Base-by-base conservation (phyloP, 2,329 filamentous ascomycete species). In the Nannizziopsis barbatae region DNA sequence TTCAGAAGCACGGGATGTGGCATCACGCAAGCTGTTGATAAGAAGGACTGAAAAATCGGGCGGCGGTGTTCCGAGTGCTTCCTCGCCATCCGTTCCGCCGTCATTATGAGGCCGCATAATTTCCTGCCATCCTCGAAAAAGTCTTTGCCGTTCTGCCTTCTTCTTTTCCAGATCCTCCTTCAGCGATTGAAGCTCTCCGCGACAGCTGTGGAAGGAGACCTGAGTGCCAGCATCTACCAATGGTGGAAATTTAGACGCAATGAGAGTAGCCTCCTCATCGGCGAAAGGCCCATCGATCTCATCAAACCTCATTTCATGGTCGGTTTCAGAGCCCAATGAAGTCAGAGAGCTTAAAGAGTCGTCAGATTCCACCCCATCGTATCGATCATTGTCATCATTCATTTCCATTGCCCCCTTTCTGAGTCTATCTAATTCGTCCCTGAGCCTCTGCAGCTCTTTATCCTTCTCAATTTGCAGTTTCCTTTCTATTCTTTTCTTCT, bases 111-210 rank as follows among this genome's bases (percentile, higher is more conserved):
- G 53, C 11, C 53, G 51, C 22, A 55, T 52, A 18, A 66, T 45
- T 56, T 60, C 53, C 18, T 63, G 65, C 55, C 66, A 69, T 22
- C 65, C 64, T 14, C 64, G 57, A 46, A 71, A 71, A 2, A 72
- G 50, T 7, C 58, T 57, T 6, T 53, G 56, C 50, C 70, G 71
- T 42, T 68, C 68, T 43, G 62, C 60, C 39, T 60, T 64, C 1
- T 63, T 65, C 9, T 60, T 55, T 46, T 67, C 62, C n/a, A 71
- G 53, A 31, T 71, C 66, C 11, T 60, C 55, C 1, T 57, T 57
- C 39, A 71, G 58, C 15, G 53, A 42, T 10, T 45, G 42, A 12
- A 52, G 31, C 30, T 50, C 46, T 7, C 30, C 44, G 31, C 46
- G 39, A 15, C 48, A 45, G 33, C 47, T 43, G 22, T 35, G 30